Evolutionary conservation across 1,284 basidiomycete genomes (phyloP), one percentile per base, ranked within the genome.

Genomic region (Cutaneotrichosporon sp.): DNA sequence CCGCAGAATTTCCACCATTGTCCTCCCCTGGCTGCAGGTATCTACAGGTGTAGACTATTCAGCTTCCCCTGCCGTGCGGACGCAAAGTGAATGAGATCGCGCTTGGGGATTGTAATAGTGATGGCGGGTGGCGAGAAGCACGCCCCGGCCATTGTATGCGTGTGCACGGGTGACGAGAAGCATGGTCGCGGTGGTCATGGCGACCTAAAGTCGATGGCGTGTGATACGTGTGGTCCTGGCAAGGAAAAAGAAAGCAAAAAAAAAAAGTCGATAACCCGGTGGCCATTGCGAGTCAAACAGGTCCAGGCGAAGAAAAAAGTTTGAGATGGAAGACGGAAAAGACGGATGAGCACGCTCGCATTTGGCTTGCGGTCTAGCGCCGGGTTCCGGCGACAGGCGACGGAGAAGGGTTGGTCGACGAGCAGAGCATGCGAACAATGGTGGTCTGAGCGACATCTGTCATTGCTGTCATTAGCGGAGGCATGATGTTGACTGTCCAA

Each of bases 81-180:
- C 6, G 26, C 22, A 26, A 32, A 52, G 11, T 22, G 30, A 8
- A 31, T 5, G 31, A 34, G 51, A 53, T 53, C 51, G 51, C 51
- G 51, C 51, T 53, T 14, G 51, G 51, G 31, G 31, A 8, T 30
- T 11, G 5, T 18, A 2, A n/a, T 22, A 51, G 21, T 4, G 18
- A 34, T 53, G 51, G 51, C 51, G 14, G 51, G 51, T 22, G 14
- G 30, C 31, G 51, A 53, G 51, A 34, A 53, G 30, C 51, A n/a
- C 5, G 1, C 18, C 4, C 14, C 31, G 26, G 51, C 3, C 30
- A 53, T 53, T 53, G 51, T 34, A 13, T 30, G 51, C 31, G 30
- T 53, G 51, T 34, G 51, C 51, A 53, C 31, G 51, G 51, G 26
- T 53, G 51, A 34, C 16, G 14, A 53, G 51, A 53, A 53, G 51